Percentiles rank a stretch among this genome's conserved stretches.
phyloP scores from a whole-genome alignment of 139 green algal species.

The Helicosporidium sp. region DNA sequence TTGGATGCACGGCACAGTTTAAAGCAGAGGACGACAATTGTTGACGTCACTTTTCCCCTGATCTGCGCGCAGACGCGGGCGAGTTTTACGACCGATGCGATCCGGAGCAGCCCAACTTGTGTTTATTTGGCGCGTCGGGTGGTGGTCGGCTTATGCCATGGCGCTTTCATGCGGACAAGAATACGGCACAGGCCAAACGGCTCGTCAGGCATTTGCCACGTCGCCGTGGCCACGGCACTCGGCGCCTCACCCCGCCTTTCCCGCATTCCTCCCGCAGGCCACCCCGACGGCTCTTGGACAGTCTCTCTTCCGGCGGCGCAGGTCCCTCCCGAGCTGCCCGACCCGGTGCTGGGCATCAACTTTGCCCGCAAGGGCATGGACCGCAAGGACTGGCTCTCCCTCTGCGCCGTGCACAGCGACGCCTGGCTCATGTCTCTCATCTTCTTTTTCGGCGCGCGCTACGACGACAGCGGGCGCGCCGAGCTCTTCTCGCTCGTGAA shows the following conservation, averaged over 20 bases:
- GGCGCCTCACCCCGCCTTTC: not conserved
- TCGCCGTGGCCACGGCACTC: not conserved
- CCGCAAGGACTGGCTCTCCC: conserved; percentile 77
- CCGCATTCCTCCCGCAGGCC: conserved; percentile 19
- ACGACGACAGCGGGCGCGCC: conserved; percentile 58
- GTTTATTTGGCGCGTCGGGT: conserved; percentile 91
- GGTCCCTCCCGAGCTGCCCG: conserved; percentile 89
- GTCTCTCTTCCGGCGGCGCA: conserved; percentile 88
- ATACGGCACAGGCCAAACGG: not conserved
- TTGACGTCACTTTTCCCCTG: not conserved
- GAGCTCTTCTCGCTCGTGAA: conserved; percentile 76
- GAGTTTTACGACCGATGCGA: conserved; percentile 54
- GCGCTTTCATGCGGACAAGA: not conserved
- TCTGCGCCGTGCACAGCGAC: conserved; percentile 91
- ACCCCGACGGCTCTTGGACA: conserved; percentile 59
- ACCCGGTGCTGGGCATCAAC: conserved; percentile 93
- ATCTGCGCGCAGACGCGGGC: conserved; percentile 6
- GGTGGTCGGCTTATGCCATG: too few relatives aligned
- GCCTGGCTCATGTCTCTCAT: conserved; percentile 83
- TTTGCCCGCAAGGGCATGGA: conserved; percentile 74
- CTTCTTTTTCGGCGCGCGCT: conserved; percentile 86
- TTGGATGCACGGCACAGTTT: not conserved
- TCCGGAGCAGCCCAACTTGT: conserved; percentile 90
- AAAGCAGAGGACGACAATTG: too few relatives aligned
- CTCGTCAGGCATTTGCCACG: not conserved